phyloP scores from a whole-genome alignment of 1,139 yeast genomes.

The Taphrina betulina region DNA sequence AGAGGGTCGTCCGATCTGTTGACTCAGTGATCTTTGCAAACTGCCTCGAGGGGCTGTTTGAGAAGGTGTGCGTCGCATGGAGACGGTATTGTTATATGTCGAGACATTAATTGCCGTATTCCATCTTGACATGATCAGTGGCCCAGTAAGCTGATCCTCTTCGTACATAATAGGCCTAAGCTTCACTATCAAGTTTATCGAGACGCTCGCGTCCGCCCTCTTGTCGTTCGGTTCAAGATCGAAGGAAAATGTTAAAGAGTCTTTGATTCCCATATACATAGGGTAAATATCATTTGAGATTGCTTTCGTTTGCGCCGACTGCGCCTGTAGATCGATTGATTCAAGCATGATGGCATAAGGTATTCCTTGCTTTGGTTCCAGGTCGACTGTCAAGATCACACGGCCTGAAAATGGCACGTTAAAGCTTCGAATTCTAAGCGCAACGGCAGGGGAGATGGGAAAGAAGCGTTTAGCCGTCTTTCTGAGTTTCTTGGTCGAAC shows the following conservation, averaged over 20 bases:
- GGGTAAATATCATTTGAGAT: not conserved
- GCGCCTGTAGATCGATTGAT: slow-evolving; percentile 2
- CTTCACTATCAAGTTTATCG: not conserved
- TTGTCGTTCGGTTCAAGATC: not conserved
- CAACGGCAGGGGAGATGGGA: slow-evolving; percentile 5
- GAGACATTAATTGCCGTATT: slow-evolving; percentile 1
- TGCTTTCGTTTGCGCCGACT: not conserved
- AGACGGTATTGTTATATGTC: too few relatives aligned
- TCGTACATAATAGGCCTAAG: slow-evolving; percentile 5
- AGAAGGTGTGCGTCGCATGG: not conserved
- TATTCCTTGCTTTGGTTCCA: not conserved
- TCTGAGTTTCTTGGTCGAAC: not conserved
- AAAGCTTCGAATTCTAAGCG: slow-evolving; percentile 8
- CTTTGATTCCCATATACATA: not conserved
- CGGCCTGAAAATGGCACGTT: slow-evolving; percentile 2
- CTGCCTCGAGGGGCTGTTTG: not conserved
- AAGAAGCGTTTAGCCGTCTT: slow-evolving; percentile 7
- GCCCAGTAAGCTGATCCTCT: not conserved
- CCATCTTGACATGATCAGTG: slow-evolving; percentile 11
- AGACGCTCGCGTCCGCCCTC: not conserved
- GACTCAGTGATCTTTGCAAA: not conserved
- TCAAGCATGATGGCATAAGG: not conserved
- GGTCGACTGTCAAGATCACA: not conserved
- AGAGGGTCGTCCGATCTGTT: too few relatives aligned
- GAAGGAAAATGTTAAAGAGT: not conserved